Conservation (phyloP, 1,284 basidiomycete species). For the Cutaneotrichosporon sp. region DNA sequence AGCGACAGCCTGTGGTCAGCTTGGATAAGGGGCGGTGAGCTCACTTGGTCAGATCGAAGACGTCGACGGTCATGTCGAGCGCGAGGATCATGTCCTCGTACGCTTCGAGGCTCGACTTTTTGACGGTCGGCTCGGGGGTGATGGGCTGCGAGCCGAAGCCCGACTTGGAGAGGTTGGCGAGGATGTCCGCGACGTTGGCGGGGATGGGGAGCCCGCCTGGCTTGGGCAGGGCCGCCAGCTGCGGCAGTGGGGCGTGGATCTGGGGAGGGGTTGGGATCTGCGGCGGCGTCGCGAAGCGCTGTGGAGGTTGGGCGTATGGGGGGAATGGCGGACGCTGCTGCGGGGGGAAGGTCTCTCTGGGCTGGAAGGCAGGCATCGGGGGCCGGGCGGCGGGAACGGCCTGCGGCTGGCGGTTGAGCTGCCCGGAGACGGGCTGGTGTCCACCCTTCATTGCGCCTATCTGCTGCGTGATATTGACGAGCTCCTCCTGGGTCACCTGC, state of each 20-base stretch:
- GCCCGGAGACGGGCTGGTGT: slow-evolving; percentile 45
- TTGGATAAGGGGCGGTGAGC: slow-evolving; percentile 30
- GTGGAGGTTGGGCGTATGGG: slow-evolving; percentile 16
- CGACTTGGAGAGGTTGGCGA: slow-evolving; percentile 42
- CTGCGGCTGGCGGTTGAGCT: slow-evolving; percentile 20
- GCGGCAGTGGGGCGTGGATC: slow-evolving; percentile 16
- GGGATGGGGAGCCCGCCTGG: slow-evolving; percentile 22
- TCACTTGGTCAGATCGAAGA: slow-evolving; percentile 72
- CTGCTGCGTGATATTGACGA: slow-evolving; percentile 46
- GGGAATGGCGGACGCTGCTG: slow-evolving; percentile 22
- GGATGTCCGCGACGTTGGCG: slow-evolving; percentile 43
- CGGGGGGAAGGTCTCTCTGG: slow-evolving; percentile 30
- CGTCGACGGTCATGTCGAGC: slow-evolving; percentile 68
- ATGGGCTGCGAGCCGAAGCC: slow-evolving; percentile 57
- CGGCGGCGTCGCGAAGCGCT: slow-evolving; percentile 24
- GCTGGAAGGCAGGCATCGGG: slow-evolving; percentile 41
- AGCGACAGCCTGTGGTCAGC: slow-evolving; percentile 53
- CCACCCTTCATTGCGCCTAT: slow-evolving; percentile 40
- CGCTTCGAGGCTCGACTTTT: slow-evolving; percentile 58
- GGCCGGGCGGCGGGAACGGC: slow-evolving; percentile 38
- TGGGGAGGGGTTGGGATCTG: slow-evolving; percentile 28
- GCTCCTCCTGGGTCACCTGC: slow-evolving; percentile 40
- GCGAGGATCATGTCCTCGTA: slow-evolving; percentile 73
- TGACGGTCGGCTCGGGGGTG: slow-evolving; percentile 54
- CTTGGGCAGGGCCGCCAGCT: slow-evolving; percentile 20